These are phyloP conservation scores for Globisporangium irregulare DNA, from an alignment of 352 stramenopile genomes.

Conservation along the genomic window DNA sequence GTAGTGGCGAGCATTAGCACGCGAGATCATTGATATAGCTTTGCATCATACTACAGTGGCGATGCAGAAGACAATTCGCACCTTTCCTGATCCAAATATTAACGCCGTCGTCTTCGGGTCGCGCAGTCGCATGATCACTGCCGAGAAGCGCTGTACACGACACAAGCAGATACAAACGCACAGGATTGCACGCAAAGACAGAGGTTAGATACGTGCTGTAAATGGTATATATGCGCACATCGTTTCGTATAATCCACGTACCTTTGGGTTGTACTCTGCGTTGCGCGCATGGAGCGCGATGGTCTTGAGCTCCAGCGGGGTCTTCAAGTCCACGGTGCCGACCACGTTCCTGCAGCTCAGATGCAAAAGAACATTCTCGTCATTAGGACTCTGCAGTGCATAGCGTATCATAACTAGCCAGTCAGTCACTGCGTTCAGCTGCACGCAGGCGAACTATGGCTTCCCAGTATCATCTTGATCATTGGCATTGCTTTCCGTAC, in stretches of 20 bases:
- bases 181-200: background rate
- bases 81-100: constrained; percentile 97
- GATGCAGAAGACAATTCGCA: constrained; percentile 17
- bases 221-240: background rate
- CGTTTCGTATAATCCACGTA: constrained; percentile 22
- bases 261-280: constrained; percentile 99
- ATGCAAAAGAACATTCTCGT: background rate
- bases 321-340: constrained; percentile 94
- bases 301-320: constrained; percentile 94
- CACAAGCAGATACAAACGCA: background rate
- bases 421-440: background rate
- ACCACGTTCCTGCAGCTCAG: constrained; percentile 86
- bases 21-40: background rate
- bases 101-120: constrained; percentile 97
- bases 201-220: background rate
- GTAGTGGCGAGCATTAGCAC: background rate
- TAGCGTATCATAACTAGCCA: background rate
- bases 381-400: background rate
- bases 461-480: background rate
- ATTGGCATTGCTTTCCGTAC: constrained; percentile 24
- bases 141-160: constrained; percentile 87
- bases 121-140: constrained; percentile 94
- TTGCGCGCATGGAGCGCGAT: constrained; percentile 97
- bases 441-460: background rate
- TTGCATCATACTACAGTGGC: background rate